Evolutionary conservation across 345 rosid species (phyloP).

Genomic region (Cardamine resedifolia): DNA sequence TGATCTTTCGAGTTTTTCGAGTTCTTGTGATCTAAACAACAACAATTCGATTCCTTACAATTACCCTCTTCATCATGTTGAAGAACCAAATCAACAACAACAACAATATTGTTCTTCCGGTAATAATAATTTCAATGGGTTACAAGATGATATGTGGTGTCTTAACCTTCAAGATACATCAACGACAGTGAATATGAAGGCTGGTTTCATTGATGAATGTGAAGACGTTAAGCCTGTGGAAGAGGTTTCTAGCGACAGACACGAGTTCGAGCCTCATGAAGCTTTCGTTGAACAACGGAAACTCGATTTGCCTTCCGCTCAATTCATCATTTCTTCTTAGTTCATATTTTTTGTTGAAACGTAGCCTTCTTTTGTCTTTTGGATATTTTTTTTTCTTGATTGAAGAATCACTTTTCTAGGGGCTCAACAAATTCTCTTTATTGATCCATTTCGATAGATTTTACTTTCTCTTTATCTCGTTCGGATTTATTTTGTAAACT

Average conservation of each 20-base stretch:
- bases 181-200: constrained; percentile 38
- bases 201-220: constrained; percentile 34
- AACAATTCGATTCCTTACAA: constrained; percentile 29
- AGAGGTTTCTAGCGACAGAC: constrained; percentile 45
- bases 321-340: constrained; percentile 62
- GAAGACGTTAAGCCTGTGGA: constrained; percentile 43
- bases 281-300: constrained; percentile 47
- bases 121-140: constrained; percentile 33
- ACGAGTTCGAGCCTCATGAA: constrained; percentile 44
- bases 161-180: constrained; percentile 43
- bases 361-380: not conserved
- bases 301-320: constrained; percentile 51
- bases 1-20: constrained; percentile 35
- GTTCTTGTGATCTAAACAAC: constrained; percentile 37
- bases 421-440: not conserved
- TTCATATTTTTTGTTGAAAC: not conserved
- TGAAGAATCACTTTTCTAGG: constrained; percentile 5
- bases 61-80: constrained; percentile 37
- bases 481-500: not conserved
- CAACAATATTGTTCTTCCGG: constrained; percentile 34
- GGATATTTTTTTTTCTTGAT: not conserved
- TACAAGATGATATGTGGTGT: constrained; percentile 46
- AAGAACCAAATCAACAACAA: constrained; percentile 32
- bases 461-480: not conserved
- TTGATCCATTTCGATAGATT: constrained; percentile 18